These are phyloP conservation scores for Aspergillus novofumigatus DNA, from an alignment of 2,329 filamentous ascomycete species.

Conservation along the genomic window DNA sequence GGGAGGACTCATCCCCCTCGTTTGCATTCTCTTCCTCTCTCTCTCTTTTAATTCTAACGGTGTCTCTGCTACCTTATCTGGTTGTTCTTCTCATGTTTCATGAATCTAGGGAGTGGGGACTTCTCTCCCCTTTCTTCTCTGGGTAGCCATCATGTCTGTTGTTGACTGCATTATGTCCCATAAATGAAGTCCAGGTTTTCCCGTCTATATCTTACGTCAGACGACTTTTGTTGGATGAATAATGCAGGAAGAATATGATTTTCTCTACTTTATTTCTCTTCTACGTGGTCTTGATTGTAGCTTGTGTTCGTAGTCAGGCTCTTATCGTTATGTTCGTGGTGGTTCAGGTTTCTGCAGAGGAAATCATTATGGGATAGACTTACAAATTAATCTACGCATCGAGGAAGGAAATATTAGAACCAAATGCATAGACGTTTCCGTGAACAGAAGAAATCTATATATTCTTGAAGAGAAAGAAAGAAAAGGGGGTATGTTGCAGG, in stretches of 20 bases:
- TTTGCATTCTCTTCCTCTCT: slow-evolving; percentile 15
- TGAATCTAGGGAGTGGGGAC: slow-evolving; percentile 4
- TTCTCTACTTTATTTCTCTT: neutral
- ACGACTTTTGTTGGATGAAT: slow-evolving; percentile 10
- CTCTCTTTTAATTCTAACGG: neutral
- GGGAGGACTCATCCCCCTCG: slow-evolving; percentile 9
- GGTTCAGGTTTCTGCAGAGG: no score
- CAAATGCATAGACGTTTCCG: neutral
- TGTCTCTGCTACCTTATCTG: neutral
- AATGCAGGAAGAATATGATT: slow-evolving; percentile 6
- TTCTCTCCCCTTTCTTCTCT: slow-evolving; percentile 1
- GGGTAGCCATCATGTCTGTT: slow-evolving; percentile 7
- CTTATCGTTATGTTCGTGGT: no score
- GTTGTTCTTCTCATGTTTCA: neutral
- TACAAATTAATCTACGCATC: neutral
- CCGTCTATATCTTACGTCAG: neutral
- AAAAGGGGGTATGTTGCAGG: neutral
- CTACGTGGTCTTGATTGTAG: no score
- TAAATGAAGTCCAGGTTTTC: slow-evolving; percentile 5
- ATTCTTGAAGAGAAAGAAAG: neutral
- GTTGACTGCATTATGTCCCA: slow-evolving; percentile 11
- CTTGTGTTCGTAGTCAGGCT: no score
- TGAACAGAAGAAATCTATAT: neutral
- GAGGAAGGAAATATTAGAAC: neutral
- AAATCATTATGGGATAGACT: neutral